Evolutionary conservation across 1,139 yeast species (phyloP), one percentile per base, ranked within the genome.

Genomic region (Yamadazyma atlantica): DNA sequence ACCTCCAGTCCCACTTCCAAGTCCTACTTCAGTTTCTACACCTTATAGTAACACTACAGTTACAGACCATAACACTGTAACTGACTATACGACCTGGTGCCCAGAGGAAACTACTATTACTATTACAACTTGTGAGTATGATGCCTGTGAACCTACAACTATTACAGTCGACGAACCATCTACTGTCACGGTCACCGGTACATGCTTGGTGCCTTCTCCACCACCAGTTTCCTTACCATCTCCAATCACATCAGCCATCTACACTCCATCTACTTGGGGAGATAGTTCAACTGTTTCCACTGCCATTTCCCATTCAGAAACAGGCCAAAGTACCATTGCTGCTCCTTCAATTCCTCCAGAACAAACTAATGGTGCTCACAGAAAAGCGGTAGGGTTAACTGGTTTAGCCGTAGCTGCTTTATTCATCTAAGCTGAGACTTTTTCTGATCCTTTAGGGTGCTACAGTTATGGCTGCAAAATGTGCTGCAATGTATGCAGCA

Each of bases 61-160:
- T 11, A 9, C 9, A 6, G 22, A 27, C 29, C 29, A 15, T 8
- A 12, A 5, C 29, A 33, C 36, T 14, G 27, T 27, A 51, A 70
- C 80, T 44, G 75, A 61, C 44, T 68, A 62, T 64, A 70, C 78
- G 55, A 75, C 82, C 42, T 75, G 72, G 74, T 75, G 82, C 53
- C 82, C 82, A 41, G 66, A 54, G 40, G 58, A 83, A 42, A 80
- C 85, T 46, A 65, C 69, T 40, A 50, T 79, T 42, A 62, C 68
- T 49, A 60, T 74, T 51, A 76, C 78, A 62, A 70, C 66, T 53
- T 64, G 71, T 53, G 35, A 43, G n/a, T 49, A 51, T 27, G 32
- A 51, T 34, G 41, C 35, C 34, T 62, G 66, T 44, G 47, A 39
- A 23, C 58, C 62, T 31, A 49, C 53, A 48, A 66, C 75, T 41